These are phyloP conservation scores for Neoscytalidium dimidiatum DNA, from an alignment of 2,329 filamentous ascomycete species.

Conservation along the genomic window DNA sequence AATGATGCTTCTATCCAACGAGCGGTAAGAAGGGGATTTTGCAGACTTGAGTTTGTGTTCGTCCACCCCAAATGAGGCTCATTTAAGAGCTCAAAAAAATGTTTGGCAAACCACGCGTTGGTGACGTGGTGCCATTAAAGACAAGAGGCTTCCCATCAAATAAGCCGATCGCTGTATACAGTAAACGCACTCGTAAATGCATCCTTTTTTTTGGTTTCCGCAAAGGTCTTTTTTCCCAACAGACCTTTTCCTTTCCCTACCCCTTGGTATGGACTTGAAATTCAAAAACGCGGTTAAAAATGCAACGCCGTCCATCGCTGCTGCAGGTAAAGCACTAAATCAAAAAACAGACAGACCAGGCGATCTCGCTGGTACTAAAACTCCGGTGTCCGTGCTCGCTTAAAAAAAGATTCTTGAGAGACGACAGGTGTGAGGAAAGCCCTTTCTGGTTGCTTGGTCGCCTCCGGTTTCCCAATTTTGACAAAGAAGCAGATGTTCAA, in stretches of 20 bases:
- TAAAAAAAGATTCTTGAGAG: neutral
- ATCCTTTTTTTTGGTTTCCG: neutral
- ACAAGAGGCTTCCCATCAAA: neutral
- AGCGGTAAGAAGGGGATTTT: constrained; percentile 1
- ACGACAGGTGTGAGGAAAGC: neutral
- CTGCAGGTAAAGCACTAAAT: neutral
- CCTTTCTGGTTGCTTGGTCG: neutral
- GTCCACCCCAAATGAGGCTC: neutral
- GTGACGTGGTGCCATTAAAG: neutral
- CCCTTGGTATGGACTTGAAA: neutral
- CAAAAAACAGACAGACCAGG: neutral
- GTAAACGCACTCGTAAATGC: neutral
- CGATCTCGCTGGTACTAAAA: constrained; percentile 7
- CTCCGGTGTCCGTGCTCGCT: constrained; percentile 12
- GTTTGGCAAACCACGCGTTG: neutral
- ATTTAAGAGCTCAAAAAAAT: neutral
- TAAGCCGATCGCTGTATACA: neutral
- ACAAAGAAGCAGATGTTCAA: constrained; percentile 7
- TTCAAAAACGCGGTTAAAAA: neutral
- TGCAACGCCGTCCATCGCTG: neutral
- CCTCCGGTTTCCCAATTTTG: constrained; percentile 14
- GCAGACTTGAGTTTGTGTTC: neutral
- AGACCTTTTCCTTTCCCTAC: neutral
- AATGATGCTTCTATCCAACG: neutral
- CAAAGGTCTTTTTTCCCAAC: neutral